Evolutionary conservation across 768 basidiomycete species (phyloP).

Genomic region (Pulveroboletus sp.): DNA sequence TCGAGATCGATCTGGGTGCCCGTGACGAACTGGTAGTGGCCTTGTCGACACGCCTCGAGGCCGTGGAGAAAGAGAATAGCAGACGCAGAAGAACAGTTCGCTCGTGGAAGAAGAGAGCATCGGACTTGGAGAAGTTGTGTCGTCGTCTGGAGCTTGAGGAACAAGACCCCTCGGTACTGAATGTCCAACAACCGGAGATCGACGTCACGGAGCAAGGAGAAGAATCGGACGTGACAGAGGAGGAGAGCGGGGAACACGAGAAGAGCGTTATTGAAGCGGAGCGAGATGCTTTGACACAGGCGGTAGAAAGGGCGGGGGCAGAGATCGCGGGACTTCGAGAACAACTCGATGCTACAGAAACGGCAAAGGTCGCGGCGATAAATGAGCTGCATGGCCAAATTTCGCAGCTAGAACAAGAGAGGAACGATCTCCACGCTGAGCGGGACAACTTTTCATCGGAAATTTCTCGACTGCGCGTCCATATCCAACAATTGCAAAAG

Average conservation of each 20-base stretch:
- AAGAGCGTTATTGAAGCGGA: constrained; percentile 63
- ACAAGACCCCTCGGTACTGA: constrained; percentile 36
- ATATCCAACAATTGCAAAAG: constrained; percentile 69
- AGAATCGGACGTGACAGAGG: constrained; percentile 35
- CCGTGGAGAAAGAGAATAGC: constrained; percentile 60
- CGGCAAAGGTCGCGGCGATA: constrained; percentile 29
- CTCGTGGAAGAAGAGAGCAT: constrained; percentile 74
- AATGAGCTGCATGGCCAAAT: constrained; percentile 23
- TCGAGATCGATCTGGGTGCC: constrained; percentile 69
- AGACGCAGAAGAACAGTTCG: constrained; percentile 54
- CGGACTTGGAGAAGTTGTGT: constrained; percentile 67
- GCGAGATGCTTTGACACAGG: constrained; percentile 32
- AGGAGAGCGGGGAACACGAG: constrained; percentile 25
- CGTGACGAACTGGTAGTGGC: constrained; percentile 70
- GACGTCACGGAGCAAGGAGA: constrained; percentile 57
- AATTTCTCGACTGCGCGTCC: constrained; percentile 54
- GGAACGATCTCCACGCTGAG: constrained; percentile 58
- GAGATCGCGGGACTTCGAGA: constrained; percentile 39
- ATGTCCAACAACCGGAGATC: constrained; percentile 47
- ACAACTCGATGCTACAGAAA: constrained; percentile 46
- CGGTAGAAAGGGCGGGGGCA: constrained; percentile 32
- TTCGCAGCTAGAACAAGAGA: constrained; percentile 22
- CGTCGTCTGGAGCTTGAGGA: constrained; percentile 75
- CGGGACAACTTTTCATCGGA: constrained; percentile 40
- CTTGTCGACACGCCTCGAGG: constrained; percentile 51